Percentiles rank a stretch among this genome's conserved stretches.
These are phyloP conservation scores for Hymenoscyphus albidus DNA, from an alignment of 2,329 filamentous ascomycete species.

Conservation along the genomic window DNA sequence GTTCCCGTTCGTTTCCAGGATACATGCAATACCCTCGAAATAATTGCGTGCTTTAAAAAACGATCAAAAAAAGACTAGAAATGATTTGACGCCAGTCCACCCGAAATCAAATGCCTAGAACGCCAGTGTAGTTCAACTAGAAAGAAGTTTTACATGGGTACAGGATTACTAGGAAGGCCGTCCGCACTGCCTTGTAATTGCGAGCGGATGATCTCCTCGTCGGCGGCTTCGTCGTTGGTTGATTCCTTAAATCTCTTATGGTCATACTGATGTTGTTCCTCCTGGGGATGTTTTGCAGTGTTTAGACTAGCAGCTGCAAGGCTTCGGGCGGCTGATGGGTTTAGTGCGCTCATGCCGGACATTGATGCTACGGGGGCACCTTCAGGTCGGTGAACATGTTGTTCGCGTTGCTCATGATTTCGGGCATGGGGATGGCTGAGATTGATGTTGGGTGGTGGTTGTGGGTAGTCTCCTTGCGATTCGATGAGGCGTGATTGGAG, in stretches of 20 bases:
- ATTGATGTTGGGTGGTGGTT: conserved; percentile 76
- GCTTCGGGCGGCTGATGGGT: conserved; percentile 35
- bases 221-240: conserved; percentile 41
- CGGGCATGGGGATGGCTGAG: conserved; percentile 49
- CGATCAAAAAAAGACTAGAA: not conserved
- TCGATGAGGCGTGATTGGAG: conserved; percentile 85
- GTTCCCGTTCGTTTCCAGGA: not conserved
- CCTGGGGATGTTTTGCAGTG: conserved; percentile 26
- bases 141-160: conserved; percentile 1
- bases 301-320: conserved; percentile 34
- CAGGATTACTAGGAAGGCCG: conserved; percentile 21
- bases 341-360: conserved; percentile 36
- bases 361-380: conserved; percentile 33
- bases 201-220: conserved; percentile 50
- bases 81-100: not conserved
- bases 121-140: not conserved
- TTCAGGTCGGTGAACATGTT: conserved; percentile 24
- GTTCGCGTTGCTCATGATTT: conserved; percentile 24
- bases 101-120: not conserved
- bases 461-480: conserved; percentile 76
- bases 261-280: conserved; percentile 23
- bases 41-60: not conserved
- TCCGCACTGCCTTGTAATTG: conserved; percentile 46
- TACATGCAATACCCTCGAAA: not conserved
- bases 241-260: conserved; percentile 40